Evolutionary conservation across 23 red algal genomes (phyloP), one percentile per base, ranked within the genome.

Genomic region (Cyanidiococcus yangmingshanensis): DNA sequence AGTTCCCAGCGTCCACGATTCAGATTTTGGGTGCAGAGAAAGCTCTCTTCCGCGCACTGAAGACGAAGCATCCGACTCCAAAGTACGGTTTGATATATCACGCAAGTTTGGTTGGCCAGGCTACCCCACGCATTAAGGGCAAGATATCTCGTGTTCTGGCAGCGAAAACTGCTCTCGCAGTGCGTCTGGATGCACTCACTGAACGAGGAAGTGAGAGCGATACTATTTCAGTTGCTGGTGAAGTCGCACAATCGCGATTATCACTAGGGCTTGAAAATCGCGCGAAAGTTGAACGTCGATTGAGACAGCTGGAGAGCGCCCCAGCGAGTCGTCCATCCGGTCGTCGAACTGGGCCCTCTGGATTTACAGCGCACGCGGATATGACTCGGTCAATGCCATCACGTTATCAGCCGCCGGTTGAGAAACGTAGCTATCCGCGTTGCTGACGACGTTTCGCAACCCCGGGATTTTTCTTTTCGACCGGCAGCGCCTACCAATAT

Each of bases 11-110:
- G 57, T 90, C 86, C 0, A 98, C 94, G n/a, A 82, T 98, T 34
- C 94, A 98, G 76, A 91, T 98, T 74, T 80, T 98, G 41, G 94
- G 94, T 0, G 94, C 94, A 0, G 94, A 98, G 74, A 98, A 98
- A 76, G 94, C 94, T 0, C 79, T 98, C 27, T 98, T 98, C 58
- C 88, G 94, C 26, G 94, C 94, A 0, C 68, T 98, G 30, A 98
- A 98, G 50, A 98, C 94, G 58, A 98, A 98, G 84, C 88, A 92
- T 75, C 86, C 89, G 15, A 98, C 94, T 15, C 94, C 94, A 1
- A 98, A 98, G 74, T 98, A 98, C 59, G 94, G 75, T 1, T 58
- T 98, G 38, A 88, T 98, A 35, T 98, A 89, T 40, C 94, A 98
- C 79, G 89, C 94, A 0, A 90, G 87, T 3, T 38, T 98, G 37